Evolutionary conservation across 495 filamentous ascomycete genomes (phyloP), one percentile per base, ranked within the genome.

Genomic region (Penicillium dipodomyicola): DNA sequence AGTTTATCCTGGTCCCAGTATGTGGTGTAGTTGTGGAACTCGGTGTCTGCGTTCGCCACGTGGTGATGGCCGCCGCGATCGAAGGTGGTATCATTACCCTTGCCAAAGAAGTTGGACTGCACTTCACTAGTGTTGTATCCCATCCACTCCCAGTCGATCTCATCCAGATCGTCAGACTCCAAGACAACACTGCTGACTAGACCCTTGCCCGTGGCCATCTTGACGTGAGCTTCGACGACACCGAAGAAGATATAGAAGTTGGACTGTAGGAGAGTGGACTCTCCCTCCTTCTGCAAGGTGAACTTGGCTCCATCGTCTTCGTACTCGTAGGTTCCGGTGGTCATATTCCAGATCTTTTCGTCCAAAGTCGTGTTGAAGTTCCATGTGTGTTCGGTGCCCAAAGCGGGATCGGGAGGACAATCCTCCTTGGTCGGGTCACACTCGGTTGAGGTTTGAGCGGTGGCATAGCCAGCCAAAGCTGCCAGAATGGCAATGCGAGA

Each of bases 61-160:
- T 82, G 65, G 63, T 87, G 83, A 63, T 84, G 82, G 1, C 76
- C 80, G 17, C 85, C 92, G 43, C 90, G 89, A 68, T 88, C 82
- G 63, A 87, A 92, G 10, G 81, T 79, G 1, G 87, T 89, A 23
- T 67, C 60, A 51, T 89, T 85, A 14, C 93, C 94, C 76, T 96
- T 95, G 68, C 90, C 88, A 67, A 93, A 98, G 77, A 92, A 98
- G 75, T 98, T 96, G 67, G 84, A 88, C 73, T 96, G 89, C 14
- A 95, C 88, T 50, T 85, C 70, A 49, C 63, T 79, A 52, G 77
- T 72, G 55, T 82, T 76, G 27, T 69, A 77, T 45, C 82, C 82
- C 48, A 79, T 67, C 78, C 84, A 81, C 64, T 87, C 85, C 81
- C 91, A 91, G 70, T 97, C 94, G 65, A 98, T 91, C 73, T 98